These are phyloP conservation scores for Lojkania enalia DNA, from an alignment of 2,329 filamentous ascomycete genomes.

Conservation along the genomic window DNA sequence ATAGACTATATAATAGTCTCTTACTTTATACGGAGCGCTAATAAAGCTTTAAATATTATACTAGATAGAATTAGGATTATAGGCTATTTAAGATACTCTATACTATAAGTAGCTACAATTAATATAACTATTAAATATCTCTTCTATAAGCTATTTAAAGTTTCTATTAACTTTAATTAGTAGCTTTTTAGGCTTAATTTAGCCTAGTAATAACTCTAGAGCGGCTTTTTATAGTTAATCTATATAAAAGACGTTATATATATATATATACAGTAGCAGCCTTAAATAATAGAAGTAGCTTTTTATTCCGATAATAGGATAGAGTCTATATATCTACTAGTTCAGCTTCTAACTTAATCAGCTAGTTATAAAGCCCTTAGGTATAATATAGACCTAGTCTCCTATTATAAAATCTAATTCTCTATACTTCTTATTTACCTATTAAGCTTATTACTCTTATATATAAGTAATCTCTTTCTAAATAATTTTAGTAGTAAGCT, in stretches of 20 bases:
- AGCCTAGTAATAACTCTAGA: not conserved
- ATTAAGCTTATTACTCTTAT: not conserved
- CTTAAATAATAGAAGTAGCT: not conserved
- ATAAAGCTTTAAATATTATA: conserved; percentile 3
- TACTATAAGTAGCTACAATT: not conserved
- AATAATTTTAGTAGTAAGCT: not conserved
- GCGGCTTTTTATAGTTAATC: not conserved
- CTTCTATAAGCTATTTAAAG: not conserved
- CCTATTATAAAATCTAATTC: not conserved
- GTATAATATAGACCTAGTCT: not conserved
- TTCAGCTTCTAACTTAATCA: not conserved
- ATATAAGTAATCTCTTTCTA: too few species aligned
- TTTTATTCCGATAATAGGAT: not conserved
- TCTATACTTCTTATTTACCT: not conserved
- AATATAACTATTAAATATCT: not conserved
- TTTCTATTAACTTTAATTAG: not conserved
- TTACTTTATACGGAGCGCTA: not conserved
- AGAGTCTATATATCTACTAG: not conserved
- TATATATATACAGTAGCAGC: not conserved
- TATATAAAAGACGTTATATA: not conserved
- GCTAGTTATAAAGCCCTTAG: not conserved
- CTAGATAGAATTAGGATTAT: conserved; percentile 1
- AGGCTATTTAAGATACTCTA: conserved; percentile 1
- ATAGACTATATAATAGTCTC: not conserved
- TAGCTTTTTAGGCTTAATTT: not conserved